Conservation (phyloP, 2,329 filamentous ascomycete genomes). For the Metarhizium rileyi region DNA sequence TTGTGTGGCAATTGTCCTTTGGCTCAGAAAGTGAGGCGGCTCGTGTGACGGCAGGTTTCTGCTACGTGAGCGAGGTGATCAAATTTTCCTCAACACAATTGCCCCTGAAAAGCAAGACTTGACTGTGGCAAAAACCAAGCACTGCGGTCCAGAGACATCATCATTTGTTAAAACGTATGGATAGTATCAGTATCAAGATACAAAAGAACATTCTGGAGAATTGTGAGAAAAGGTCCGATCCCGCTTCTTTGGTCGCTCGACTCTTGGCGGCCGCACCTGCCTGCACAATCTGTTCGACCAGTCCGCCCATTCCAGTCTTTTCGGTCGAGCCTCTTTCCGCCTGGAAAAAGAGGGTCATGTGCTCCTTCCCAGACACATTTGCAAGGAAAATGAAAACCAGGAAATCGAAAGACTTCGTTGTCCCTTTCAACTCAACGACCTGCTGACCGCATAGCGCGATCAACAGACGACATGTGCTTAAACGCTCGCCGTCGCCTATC, state of each 20-base stretch:
- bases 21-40: background rate
- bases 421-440: background rate
- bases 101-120: background rate
- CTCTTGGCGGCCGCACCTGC: constrained; percentile 4
- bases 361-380: background rate
- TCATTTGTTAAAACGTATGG: background rate
- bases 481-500: background rate
- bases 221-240: background rate
- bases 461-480: background rate
- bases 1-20: background rate
- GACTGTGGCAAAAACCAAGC: background rate
- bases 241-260: background rate
- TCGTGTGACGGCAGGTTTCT: background rate
- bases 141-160: background rate
- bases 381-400: background rate
- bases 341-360: background rate
- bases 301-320: background rate
- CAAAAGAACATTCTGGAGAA: constrained; percentile 1
- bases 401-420: background rate
- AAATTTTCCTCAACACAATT: background rate
- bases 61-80: background rate
- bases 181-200: background rate
- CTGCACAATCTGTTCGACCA: background rate
- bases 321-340: background rate
- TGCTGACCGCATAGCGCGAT: background rate